Percentiles rank a stretch among this genome's conserved stretches.
phyloP scores from a whole-genome alignment of 2,329 filamentous ascomycete genomes.

The Zymoseptoria pseudotritici region DNA sequence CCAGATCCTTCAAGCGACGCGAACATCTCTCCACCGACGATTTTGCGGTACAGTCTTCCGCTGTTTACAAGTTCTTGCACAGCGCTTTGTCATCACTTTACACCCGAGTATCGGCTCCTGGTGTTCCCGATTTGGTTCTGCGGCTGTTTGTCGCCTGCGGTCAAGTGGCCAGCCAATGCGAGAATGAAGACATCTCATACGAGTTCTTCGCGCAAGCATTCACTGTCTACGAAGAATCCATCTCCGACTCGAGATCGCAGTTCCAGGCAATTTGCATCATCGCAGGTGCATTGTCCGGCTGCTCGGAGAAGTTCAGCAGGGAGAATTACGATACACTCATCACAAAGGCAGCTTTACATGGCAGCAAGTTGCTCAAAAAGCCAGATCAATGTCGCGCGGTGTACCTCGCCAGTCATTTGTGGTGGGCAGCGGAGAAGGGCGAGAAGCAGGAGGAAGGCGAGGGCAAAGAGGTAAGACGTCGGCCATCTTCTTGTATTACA shows the following conservation, averaged over 20 bases:
- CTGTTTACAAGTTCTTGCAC: constrained; percentile 93
- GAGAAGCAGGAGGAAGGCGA: constrained; percentile 57
- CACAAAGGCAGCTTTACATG: constrained; percentile 93
- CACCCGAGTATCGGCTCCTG: constrained; percentile 62
- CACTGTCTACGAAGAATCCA: constrained; percentile 92
- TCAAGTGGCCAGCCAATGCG: constrained; percentile 83
- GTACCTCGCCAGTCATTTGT: constrained; percentile 91
- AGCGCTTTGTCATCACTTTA: constrained; percentile 80
- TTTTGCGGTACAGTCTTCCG: constrained; percentile 65
- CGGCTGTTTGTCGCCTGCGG: constrained; percentile 87
- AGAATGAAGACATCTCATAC: constrained; percentile 92
- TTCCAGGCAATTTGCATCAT: constrained; percentile 97
- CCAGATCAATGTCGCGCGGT: constrained; percentile 96
- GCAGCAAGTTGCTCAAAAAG: constrained; percentile 93
- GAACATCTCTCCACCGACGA: constrained; percentile 79
- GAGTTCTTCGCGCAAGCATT: constrained; percentile 98
- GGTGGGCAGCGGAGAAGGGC: constrained; percentile 87
- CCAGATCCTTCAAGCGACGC: constrained; percentile 76
- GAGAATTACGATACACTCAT: constrained; percentile 99
- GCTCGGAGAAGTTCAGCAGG: constrained; percentile 73
- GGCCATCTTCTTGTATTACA: not conserved
- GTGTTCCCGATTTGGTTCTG: constrained; percentile 78
- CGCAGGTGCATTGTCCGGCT: constrained; percentile 79
- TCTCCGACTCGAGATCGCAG: constrained; percentile 91
- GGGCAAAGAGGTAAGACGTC: constrained; percentile 22